These are phyloP conservation scores for Strombidium stylifer DNA, from an alignment of 73 alveolate genomes.

Conservation along the genomic window DNA sequence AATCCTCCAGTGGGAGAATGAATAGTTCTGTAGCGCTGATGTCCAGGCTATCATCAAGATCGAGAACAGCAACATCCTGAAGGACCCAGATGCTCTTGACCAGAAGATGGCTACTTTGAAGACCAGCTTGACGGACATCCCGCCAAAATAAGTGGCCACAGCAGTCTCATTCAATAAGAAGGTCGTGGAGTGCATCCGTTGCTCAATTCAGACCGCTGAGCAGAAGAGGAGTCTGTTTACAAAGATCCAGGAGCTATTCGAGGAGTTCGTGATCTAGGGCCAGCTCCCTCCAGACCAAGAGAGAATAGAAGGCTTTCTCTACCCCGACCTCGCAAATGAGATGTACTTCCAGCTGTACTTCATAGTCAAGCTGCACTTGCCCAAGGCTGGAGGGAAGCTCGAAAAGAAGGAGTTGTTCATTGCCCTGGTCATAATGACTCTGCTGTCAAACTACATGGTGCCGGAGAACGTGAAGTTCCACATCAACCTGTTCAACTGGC, in stretches of 20 bases:
- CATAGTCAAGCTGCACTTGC: not conserved
- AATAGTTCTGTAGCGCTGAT: not conserved
- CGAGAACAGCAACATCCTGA: no score
- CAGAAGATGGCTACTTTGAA: conserved; percentile 10
- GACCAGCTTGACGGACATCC: conserved; percentile 8
- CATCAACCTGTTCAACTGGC: no score
- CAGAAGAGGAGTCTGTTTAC: no score
- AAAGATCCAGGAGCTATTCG: conserved; percentile 21
- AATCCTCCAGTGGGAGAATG: not conserved
- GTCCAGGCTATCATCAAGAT: no score
- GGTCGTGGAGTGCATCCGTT: no score
- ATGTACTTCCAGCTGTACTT: conserved; percentile 14
- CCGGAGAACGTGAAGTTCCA: not conserved
- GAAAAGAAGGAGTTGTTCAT: no score
- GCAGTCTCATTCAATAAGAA: conserved; percentile 34
- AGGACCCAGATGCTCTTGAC: no score
- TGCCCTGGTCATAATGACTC: no score
- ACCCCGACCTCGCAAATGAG: no score
- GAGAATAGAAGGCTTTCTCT: no score
- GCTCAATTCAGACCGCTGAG: no score
- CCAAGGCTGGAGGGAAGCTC: conserved; percentile 9
- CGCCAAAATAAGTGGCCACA: not conserved
- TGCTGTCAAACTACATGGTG: not conserved
- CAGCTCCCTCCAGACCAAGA: no score
- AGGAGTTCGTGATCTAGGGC: conserved; percentile 28